Base-by-base conservation (phyloP, 495 filamentous ascomycete species). In the Penicillium pancosmium region DNA sequence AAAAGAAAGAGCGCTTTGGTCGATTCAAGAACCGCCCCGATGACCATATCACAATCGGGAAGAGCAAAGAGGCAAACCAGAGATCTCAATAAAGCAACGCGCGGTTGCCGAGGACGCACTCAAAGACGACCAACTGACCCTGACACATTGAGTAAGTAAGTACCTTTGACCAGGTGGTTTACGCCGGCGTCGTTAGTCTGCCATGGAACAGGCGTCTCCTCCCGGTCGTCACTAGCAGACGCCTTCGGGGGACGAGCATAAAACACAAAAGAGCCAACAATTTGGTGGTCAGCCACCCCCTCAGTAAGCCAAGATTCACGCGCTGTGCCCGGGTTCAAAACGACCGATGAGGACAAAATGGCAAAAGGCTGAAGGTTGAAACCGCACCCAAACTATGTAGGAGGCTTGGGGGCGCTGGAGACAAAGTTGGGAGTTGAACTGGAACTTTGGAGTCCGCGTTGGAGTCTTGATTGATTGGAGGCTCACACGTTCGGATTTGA, bases 131-230 rank as follows among this genome's bases (percentile, higher is more conserved):
- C 27, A 31, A 31, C 5, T 31, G 27, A 31, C 27, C 27, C 27
- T 31, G 8, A 31, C 27, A 27, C 25, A 31, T 31, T 9, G 27
- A 31, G 27, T 31, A 31, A 31, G 27, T 31, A 31, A 7, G 27
- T 31, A 31, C 27, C 3, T 31, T 31, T 31, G 27, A 31, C 27
- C 46, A 48, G n/a, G 23, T 12, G 10, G 11, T 19, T 48, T 23
- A 48, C 46, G 46, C 46, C 46, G 21, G 23, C 18, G 46, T 11
- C 46, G 15, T 27, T 27, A 27, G 46, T 48, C 21, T 48, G 46
- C 46, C 46, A 48, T 48, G 46, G 46, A 27, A 48, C 46, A 48
- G 46, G 10, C 46, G 23, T 48, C 46, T 48, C 46, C 31, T 48
- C 46, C 46, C 15, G 46, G 46, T 48, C 46, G 0, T 48, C 36